Conservation (phyloP, 2,329 filamentous ascomycete species). For the Alternaria brassicicola region DNA sequence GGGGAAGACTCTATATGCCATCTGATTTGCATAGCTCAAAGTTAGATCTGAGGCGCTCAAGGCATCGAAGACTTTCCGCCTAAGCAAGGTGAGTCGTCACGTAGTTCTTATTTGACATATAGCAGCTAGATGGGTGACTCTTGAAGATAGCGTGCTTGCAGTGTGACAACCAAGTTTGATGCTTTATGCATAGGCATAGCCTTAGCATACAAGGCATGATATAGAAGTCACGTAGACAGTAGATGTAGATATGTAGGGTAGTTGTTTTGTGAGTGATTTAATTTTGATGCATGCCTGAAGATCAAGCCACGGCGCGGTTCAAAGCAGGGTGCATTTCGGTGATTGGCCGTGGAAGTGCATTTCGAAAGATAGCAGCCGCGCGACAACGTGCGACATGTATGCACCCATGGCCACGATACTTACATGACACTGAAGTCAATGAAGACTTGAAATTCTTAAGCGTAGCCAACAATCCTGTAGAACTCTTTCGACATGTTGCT, state of each 20-base stretch:
- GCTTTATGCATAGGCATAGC: not conserved
- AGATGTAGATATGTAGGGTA: not conserved
- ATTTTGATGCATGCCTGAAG: not conserved
- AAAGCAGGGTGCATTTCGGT: not conserved
- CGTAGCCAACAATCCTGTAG: not conserved
- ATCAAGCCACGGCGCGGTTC: not conserved
- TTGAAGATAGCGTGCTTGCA: not conserved
- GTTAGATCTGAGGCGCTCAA: not conserved
- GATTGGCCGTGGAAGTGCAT: constrained; percentile 5
- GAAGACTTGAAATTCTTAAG: not conserved
- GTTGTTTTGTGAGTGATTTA: not conserved
- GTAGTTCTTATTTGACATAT: not conserved
- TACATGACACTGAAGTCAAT: not conserved
- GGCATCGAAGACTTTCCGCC: not conserved
- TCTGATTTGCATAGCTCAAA: not conserved
- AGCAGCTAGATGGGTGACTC: not conserved
- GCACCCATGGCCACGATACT: not conserved
- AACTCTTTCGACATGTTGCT: not conserved
- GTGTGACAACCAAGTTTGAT: not conserved
- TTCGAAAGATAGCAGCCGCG: not conserved
- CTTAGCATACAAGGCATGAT: not conserved
- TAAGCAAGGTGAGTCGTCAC: not conserved
- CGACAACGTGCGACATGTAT: not conserved
- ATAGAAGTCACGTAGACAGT: not conserved
- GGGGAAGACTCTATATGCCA: too few relatives aligned